Evolutionary conservation across 2,329 filamentous ascomycete genomes (phyloP).

Genomic region (Fusarium transvaalense): DNA sequence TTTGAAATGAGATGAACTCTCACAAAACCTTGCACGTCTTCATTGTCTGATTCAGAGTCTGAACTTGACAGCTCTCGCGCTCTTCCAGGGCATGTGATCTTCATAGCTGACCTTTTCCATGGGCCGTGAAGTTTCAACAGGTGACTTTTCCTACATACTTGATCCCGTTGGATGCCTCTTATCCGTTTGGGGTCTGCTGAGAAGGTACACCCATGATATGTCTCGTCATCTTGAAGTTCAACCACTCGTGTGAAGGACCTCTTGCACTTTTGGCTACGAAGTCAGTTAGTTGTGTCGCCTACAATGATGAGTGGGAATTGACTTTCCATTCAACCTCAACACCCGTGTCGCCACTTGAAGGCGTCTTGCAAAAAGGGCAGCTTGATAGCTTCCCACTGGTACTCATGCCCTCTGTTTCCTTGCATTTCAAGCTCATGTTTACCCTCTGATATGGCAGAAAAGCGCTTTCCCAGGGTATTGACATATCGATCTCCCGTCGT

Average conservation of each 20-base stretch:
- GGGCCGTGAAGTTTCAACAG: no score
- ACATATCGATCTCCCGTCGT: accelerated
- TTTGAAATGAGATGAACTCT: background rate
- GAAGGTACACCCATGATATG: no score
- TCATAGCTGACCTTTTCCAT: background rate
- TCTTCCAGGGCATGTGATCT: no score
- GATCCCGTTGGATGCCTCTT: no score
- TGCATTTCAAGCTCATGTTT: background rate
- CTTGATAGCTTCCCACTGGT: accelerated
- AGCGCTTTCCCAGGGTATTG: background rate
- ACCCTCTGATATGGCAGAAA: background rate
- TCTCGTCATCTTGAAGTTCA: no score
- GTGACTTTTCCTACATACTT: no score
- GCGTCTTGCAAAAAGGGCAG: background rate
- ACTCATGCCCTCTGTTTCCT: accelerated
- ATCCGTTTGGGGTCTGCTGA: no score
- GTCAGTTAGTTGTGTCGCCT: background rate
- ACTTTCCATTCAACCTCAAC: background rate
- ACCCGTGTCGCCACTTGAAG: accelerated
- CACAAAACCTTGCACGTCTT: background rate
- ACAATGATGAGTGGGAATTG: background rate
- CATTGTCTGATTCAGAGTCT: background rate
- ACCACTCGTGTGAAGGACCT: background rate
- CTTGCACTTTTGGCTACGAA: background rate
- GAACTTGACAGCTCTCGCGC: background rate